Base-by-base conservation (phyloP, 805 yeast species). In the Pichia paraexigua region DNA sequence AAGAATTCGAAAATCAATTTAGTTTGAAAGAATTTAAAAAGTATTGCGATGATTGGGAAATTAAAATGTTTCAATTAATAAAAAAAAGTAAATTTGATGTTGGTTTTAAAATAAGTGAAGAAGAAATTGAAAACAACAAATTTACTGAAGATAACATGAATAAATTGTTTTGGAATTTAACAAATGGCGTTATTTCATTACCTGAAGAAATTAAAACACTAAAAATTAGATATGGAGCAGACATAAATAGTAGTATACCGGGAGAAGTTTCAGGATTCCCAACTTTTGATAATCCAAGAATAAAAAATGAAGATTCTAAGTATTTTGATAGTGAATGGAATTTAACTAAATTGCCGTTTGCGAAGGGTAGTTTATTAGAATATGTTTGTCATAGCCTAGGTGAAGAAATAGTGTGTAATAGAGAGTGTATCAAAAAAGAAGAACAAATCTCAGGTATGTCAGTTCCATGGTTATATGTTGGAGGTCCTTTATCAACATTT, bases 381-480 rank as follows among this genome's bases (percentile, higher is more conserved):
- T 79, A 79, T 58, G 74, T 85, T 51, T 55, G 58, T 42, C 25
- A 39, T 24, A 48, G 42, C 18, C 21, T 46, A 37, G 42, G 24
- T 18, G 43, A 41, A 6, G 43, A 40, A 24, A 13, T 35, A 35
- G 39, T 35, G 20, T 17, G 12, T 35, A n/a, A n/a, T 25, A 48
- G 48, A n/a, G 27, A 17, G 3, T 18, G 12, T 18, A 27, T 21
- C 13, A 30, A 47, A 17, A 57, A 55, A 45, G 78, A 79, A 51
- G 62, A 62, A 24, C 76, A 79, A 32, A 85, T 92, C 2, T 84
- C 96, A 0, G 98, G 98, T 0, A 91, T 91, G 89, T 90, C 97
- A 0, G 78, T 87, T 20, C 98, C 98, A 0, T 91, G 98, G 98
- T 76, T 90, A 3, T 91, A 91, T 61, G 80, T 91, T 17, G 98